Evolutionary conservation across 495 filamentous ascomycete species (phyloP).

Genomic region (Penicillium pulvis): DNA sequence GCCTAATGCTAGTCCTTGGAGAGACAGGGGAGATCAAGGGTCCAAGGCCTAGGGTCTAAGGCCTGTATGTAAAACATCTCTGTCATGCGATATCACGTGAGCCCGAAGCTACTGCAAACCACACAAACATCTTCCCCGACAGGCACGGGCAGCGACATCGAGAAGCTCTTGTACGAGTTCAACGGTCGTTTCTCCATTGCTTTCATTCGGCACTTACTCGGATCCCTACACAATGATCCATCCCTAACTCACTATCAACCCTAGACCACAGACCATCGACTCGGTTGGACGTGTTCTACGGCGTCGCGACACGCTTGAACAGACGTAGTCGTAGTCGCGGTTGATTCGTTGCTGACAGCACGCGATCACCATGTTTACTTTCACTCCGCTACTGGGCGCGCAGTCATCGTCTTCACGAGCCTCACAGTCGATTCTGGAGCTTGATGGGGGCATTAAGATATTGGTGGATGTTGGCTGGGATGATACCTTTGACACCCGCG

Average conservation of each 20-base stretch:
- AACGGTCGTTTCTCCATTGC: neutral
- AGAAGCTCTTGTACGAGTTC: neutral
- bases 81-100: neutral
- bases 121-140: neutral
- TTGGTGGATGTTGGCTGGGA: slow-evolving; percentile 97
- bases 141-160: neutral
- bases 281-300: slow-evolving; percentile 14
- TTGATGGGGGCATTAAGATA: slow-evolving; percentile 95
- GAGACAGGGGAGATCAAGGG: no score
- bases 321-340: slow-evolving; percentile 7
- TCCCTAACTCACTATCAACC: neutral
- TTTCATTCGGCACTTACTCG: neutral
- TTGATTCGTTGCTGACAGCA: slow-evolving; percentile 11
- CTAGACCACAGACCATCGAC: neutral
- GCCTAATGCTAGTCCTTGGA: no score
- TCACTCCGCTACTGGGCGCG: slow-evolving; percentile 88
- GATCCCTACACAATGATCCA: neutral
- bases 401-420: slow-evolving; percentile 77
- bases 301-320: slow-evolving; percentile 10
- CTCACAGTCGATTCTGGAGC: slow-evolving; percentile 91
- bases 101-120: neutral
- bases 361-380: slow-evolving; percentile 77
- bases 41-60: no score
- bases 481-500: slow-evolving; percentile 76
- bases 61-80: no score